A percentile compares a stretch with the other conserved stretches of the same genome.
phyloP scores from a whole-genome alignment of 306 rosid genomes.

The Chamaecrista fasciculata region DNA sequence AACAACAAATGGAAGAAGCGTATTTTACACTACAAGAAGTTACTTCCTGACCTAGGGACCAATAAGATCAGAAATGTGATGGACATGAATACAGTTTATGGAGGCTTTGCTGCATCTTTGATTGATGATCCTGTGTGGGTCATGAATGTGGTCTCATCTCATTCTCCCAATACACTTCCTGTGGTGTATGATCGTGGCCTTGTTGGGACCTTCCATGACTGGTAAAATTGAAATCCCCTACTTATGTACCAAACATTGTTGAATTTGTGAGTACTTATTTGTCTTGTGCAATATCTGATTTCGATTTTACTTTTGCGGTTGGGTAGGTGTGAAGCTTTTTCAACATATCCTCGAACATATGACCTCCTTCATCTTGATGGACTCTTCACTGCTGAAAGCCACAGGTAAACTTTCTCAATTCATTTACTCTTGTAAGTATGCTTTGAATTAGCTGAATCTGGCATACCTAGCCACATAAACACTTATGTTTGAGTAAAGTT shows the following conservation, averaged over 20 bases:
- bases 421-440: not conserved
- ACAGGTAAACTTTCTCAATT: constrained; percentile 59
- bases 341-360: constrained; percentile 95
- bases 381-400: constrained; percentile 85
- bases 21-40: constrained; percentile 73
- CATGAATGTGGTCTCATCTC: constrained; percentile 96
- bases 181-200: constrained; percentile 93
- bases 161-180: constrained; percentile 74
- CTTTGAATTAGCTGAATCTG: not conserved
- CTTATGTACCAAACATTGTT: not conserved
- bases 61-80: constrained; percentile 85
- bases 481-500: too few species aligned
- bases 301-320: constrained; percentile 27
- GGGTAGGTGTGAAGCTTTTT: constrained; percentile 97
- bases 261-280: not conserved
- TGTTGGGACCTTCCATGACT: constrained; percentile 86
- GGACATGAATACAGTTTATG: constrained; percentile 95
- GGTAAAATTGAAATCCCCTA: constrained; percentile 58
- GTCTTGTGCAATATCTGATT: constrained; percentile 9
- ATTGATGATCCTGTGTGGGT: constrained; percentile 91
- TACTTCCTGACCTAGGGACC: constrained; percentile 84
- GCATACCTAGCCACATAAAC: not conserved
- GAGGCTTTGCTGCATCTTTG: constrained; percentile 83
- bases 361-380: constrained; percentile 97
- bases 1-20: constrained; percentile 80